phyloP scores from a whole-genome alignment of 1,284 basidiomycete genomes.

The Rhodotorula glutinis region DNA sequence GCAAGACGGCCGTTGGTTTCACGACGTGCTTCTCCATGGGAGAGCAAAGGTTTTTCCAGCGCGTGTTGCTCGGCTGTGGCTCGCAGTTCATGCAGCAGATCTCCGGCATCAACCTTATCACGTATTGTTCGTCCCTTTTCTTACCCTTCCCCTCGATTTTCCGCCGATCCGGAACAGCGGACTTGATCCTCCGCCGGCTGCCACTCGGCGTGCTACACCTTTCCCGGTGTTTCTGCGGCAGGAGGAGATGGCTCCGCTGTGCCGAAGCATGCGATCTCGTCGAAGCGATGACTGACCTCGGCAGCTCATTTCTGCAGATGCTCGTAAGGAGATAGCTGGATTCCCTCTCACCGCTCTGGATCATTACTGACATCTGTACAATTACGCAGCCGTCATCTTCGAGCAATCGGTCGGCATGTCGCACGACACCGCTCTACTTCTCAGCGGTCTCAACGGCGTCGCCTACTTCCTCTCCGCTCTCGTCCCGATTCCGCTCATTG shows the following conservation, averaged over 20 bases:
- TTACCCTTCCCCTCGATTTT: background rate
- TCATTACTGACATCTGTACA: too few relatives aligned
- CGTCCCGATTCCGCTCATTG: constrained; percentile 1
- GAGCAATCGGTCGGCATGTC: background rate
- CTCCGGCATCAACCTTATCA: constrained; percentile 2
- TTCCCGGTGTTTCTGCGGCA: too few relatives aligned
- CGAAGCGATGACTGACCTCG: too few relatives aligned
- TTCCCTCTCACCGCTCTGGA: too few relatives aligned
- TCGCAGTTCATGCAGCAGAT: background rate
- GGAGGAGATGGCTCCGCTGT: too few relatives aligned
- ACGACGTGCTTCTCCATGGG: background rate
- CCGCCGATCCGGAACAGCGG: too few relatives aligned
- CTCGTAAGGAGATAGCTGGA: too few relatives aligned
- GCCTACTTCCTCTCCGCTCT: constrained; percentile 1
- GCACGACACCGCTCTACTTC: background rate
- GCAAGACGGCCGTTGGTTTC: background rate
- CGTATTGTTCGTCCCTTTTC: background rate
- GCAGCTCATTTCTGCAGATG: background rate
- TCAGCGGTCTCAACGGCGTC: constrained; percentile 2
- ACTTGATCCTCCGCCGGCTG: too few relatives aligned
- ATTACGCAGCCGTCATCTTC: constrained; percentile 2
- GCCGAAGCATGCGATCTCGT: too few relatives aligned
- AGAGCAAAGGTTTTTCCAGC: background rate
- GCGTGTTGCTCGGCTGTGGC: background rate
- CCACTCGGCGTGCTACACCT: too few relatives aligned